Evolutionary conservation across 2,329 filamentous ascomycete genomes (phyloP), one percentile per base, ranked within the genome.

Genomic region (Cryphonectria carpinicola): DNA sequence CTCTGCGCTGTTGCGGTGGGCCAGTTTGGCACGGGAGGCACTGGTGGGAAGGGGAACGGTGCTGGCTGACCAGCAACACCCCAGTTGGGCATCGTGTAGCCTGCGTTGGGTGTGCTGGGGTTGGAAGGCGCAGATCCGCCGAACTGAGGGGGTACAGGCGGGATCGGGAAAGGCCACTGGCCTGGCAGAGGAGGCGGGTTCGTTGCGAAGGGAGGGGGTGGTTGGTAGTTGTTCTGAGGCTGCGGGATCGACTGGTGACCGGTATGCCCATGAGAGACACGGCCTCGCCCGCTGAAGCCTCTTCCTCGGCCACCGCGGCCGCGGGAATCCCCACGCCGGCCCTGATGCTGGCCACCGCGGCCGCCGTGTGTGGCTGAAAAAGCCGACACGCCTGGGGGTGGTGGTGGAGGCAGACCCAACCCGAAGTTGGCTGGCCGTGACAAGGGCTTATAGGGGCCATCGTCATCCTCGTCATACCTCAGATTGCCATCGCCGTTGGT

Each of bases 391-490:
- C 66, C 71, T 17, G 69, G 71, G 46, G 77, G 82, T 76, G 83
- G 86, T 80, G 77, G 85, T 79, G 78, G 85, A 79, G 76, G 85
- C 80, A 74, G 77, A 0, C 82, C 84, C 71, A 82, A 82, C 7
- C 85, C 87, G 71, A 91, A 89, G 65, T 90, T 90, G 25, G 87
- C 84, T 1, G 93, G 93, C 25, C 93, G 85, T 28, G 90, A 81
- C 25, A 95, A 84, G 6, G 92, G 91, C 73, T 89, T 91, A 78
- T 95, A 95, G 0, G 89, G 88, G 0, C 90, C 90, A 71, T 91
- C 89, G 1, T 90, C 87, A 39, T 87, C 86, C 69, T 94, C 90
- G 71, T 92, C 91, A 74, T 93, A 93, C 76, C 88, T 89, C 56
- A 92, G 82, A 46, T 85, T 85, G 32, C 78, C 78, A 37, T 80